These are phyloP conservation scores for Bruguiera sexangula DNA, from an alignment of 345 rosid species.

Conservation along the genomic window DNA sequence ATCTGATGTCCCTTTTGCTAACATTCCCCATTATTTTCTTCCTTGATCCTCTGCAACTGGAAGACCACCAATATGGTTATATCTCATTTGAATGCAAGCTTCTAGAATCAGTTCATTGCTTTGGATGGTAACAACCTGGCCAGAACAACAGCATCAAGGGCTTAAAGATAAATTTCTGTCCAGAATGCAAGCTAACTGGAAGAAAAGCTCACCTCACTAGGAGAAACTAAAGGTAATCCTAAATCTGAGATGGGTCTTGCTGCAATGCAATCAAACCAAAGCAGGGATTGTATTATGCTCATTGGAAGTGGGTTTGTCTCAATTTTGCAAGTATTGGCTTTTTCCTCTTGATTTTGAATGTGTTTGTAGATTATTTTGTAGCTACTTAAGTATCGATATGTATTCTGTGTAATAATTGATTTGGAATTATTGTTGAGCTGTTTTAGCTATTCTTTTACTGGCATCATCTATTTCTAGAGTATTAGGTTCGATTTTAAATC, in stretches of 20 bases:
- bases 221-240: constrained; percentile 78
- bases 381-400: neutral
- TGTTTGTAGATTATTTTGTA: neutral
- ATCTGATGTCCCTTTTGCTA: constrained; percentile 59
- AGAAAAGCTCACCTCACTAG: constrained; percentile 42
- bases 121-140: constrained; percentile 56
- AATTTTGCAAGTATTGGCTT: constrained; percentile 6
- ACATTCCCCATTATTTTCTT: constrained; percentile 45
- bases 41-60: constrained; percentile 50
- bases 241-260: constrained; percentile 57
- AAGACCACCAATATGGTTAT: constrained; percentile 73
- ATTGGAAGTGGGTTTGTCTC: constrained; percentile 17
- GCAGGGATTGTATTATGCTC: constrained; percentile 11
- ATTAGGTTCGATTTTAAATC: neutral
- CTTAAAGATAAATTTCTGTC: neutral
- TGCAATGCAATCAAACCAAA: constrained; percentile 76
- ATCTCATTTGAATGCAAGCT: constrained; percentile 77
- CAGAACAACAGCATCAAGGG: constrained; percentile 2
- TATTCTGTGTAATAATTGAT: neutral
- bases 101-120: constrained; percentile 64
- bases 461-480: neutral
- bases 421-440: neutral
- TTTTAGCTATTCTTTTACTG: neutral
- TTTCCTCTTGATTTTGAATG: neutral
- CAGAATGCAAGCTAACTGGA: neutral